Conservation (phyloP, 352 stramenopile species). For the Saprolegnia parasitica region DNA sequence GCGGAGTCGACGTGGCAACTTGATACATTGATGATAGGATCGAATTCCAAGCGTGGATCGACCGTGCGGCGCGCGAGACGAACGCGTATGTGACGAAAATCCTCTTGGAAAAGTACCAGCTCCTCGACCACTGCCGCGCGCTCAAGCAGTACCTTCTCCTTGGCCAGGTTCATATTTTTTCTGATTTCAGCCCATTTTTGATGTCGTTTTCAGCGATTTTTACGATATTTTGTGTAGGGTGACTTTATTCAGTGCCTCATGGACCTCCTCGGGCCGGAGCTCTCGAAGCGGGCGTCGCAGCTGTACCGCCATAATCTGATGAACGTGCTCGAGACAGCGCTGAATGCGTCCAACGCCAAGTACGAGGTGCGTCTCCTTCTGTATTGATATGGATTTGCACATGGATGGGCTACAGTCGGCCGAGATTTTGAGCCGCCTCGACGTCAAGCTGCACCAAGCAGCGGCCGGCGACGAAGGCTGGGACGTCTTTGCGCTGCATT, state of each 20-base stretch:
- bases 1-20: not conserved
- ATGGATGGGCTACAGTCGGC: slow-evolving; percentile 52
- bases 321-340: slow-evolving; percentile 90
- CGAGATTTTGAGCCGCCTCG: slow-evolving; percentile 89
- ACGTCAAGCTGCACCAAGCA: slow-evolving; percentile 87
- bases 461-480: slow-evolving; percentile 86
- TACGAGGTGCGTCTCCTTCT: slow-evolving; percentile 64
- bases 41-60: slow-evolving; percentile 51
- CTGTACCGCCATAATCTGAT: slow-evolving; percentile 95
- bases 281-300: slow-evolving; percentile 84
- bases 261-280: slow-evolving; percentile 86
- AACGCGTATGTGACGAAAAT: slow-evolving; percentile 90
- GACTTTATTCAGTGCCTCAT: slow-evolving; percentile 98
- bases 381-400: not conserved
- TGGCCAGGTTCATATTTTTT: slow-evolving; percentile 70
- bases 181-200: not conserved
- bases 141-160: slow-evolving; percentile 98
- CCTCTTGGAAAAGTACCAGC: slow-evolving; percentile 89
- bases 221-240: slow-evolving; percentile 62
- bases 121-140: slow-evolving; percentile 92
- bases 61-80: slow-evolving; percentile 67
- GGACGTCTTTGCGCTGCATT: slow-evolving; percentile 93
- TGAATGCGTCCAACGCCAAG: slow-evolving; percentile 95
- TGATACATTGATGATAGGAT: slow-evolving; percentile 16
- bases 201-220: slow-evolving; percentile 13